Conservation (phyloP, 106 monocot genomes). For the Hemerocallis citrina region DNA sequence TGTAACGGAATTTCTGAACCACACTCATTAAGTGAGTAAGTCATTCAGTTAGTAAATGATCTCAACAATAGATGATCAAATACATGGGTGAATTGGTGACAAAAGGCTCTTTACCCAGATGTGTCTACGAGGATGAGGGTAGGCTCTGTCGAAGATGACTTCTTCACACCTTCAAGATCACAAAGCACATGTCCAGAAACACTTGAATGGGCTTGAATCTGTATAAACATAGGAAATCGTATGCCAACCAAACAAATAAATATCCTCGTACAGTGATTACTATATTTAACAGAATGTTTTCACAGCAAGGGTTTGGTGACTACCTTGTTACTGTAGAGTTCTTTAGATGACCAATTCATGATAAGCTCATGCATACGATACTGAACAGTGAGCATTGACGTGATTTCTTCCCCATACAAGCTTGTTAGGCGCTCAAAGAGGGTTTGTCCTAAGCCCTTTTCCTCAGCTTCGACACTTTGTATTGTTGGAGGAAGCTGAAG, state of each 20-base stretch:
- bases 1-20: too few species aligned
- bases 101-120: conserved; percentile 84
- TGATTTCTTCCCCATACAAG: conserved; percentile 63
- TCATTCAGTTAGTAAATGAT: too few species aligned
- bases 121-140: conserved; percentile 84
- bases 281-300: neutral
- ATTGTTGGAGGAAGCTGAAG: conserved; percentile 95
- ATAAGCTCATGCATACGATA: conserved; percentile 96
- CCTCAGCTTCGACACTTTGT: conserved; percentile 84
- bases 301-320: neutral
- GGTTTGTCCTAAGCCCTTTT: conserved; percentile 87
- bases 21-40: too few species aligned
- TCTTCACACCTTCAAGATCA: conserved; percentile 76
- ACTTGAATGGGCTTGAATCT: conserved; percentile 80
- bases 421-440: conserved; percentile 78
- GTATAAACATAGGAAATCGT: neutral
- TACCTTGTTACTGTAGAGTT: conserved; percentile 85
- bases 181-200: conserved; percentile 77
- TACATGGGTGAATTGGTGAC: too few species aligned
- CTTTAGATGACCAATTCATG: conserved; percentile 96
- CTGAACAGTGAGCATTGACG: conserved; percentile 80
- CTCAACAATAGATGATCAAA: too few species aligned
- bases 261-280: neutral
- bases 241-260: neutral
- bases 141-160: conserved; percentile 61